These are phyloP conservation scores for Botrytis squamosa DNA, from an alignment of 2,329 filamentous ascomycete genomes.

Conservation along the genomic window DNA sequence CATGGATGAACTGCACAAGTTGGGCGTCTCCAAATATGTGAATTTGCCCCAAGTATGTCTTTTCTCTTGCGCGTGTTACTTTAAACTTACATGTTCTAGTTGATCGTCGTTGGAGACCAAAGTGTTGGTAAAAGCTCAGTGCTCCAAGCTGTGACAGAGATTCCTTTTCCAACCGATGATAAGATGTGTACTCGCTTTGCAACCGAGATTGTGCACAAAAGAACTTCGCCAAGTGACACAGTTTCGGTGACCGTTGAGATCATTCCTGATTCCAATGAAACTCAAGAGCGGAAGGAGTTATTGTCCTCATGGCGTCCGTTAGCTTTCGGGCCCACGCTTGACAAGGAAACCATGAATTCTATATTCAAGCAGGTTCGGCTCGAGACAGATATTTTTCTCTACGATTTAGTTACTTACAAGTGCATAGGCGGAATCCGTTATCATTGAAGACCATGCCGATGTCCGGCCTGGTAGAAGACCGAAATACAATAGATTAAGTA, in stretches of 20 bases:
- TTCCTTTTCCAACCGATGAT: constrained; percentile 42
- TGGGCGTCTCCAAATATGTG: constrained; percentile 25
- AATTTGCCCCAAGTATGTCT: constrained; percentile 26
- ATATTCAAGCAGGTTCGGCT: constrained; percentile 8
- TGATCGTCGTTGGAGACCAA: constrained; percentile 45
- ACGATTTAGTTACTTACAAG: not conserved
- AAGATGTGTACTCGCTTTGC: constrained; percentile 46
- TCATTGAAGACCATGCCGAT: not conserved
- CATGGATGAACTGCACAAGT: constrained; percentile 28
- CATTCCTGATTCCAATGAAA: constrained; percentile 14
- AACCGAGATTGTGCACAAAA: constrained; percentile 44
- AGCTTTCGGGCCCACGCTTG: not conserved
- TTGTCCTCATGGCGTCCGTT: constrained; percentile 5
- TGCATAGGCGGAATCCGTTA: not conserved
- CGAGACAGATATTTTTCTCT: not conserved
- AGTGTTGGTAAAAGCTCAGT: constrained; percentile 42
- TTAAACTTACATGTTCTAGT: constrained; percentile 19
- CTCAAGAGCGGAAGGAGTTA: constrained; percentile 9
- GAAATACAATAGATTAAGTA: constrained; percentile 23
- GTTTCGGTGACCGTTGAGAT: constrained; percentile 19
- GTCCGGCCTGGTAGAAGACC: not conserved
- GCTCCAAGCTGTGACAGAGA: constrained; percentile 40
- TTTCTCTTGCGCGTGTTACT: not conserved
- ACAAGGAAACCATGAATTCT: constrained; percentile 3
- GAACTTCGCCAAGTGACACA: constrained; percentile 21